These are phyloP conservation scores for Penstemon newberryi DNA, from an alignment of 257 asterid genomes.

Conservation along the genomic window DNA sequence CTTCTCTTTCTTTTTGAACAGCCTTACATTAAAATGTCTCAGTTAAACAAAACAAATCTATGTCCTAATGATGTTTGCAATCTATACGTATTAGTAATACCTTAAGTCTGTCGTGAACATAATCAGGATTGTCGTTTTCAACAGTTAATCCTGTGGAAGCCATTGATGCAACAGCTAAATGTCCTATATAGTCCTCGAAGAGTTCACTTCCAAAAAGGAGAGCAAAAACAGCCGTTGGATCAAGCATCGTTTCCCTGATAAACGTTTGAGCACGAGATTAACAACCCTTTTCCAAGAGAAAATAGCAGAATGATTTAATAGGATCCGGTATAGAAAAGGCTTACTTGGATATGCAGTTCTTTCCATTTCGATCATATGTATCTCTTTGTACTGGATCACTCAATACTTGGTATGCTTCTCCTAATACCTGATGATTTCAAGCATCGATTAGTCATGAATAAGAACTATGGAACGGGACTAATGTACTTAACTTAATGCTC, in stretches of 20 bases:
- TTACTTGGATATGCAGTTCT: constrained; percentile 69
- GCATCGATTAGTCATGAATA: background rate
- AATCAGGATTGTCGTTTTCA: constrained; percentile 60
- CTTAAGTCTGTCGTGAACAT: constrained; percentile 69
- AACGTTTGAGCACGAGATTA: background rate
- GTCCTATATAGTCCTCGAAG: constrained; percentile 86
- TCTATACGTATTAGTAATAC: constrained; percentile 27
- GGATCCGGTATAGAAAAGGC: constrained; percentile 7
- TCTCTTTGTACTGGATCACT: constrained; percentile 85
- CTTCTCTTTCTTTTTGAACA: constrained; percentile 91
- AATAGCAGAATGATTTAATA: background rate
- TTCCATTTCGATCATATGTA: constrained; percentile 76
- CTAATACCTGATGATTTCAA: constrained; percentile 53
- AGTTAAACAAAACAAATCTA: background rate
- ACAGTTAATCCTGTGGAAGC: constrained; percentile 66
- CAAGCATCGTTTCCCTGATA: constrained; percentile 80
- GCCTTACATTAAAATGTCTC: constrained; percentile 42
- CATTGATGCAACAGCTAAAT: constrained; percentile 83
- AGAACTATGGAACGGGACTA: background rate
- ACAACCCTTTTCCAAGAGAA: background rate
- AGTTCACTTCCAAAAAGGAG: constrained; percentile 94
- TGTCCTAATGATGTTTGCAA: too few species aligned
- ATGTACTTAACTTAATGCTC: too few species aligned
- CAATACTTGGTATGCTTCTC: constrained; percentile 91
- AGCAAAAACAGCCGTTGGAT: constrained; percentile 90